These are phyloP conservation scores for Triangularia setosa DNA, from an alignment of 2,329 filamentous ascomycete species.

Conservation along the genomic window DNA sequence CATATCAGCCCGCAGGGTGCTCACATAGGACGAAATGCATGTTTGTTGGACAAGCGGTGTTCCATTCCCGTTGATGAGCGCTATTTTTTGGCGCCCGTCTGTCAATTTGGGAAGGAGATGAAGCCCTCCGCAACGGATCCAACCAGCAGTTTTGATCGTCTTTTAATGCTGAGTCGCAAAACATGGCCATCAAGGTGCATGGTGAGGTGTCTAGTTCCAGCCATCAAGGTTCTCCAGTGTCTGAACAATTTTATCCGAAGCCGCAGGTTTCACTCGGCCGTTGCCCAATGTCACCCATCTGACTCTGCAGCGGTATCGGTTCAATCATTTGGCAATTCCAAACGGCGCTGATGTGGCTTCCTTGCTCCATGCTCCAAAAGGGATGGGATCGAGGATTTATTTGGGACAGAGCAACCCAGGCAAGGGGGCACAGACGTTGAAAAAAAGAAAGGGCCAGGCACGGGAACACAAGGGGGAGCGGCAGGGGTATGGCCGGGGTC, in stretches of 20 bases:
- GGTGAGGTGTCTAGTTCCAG: background rate
- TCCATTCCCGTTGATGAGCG: background rate
- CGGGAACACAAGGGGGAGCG: background rate
- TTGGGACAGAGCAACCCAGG: background rate
- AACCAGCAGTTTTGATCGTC: background rate
- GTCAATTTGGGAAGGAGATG: slow-evolving; percentile 1
- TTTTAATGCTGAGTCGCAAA: background rate
- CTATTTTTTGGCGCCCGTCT: background rate
- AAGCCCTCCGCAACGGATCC: background rate
- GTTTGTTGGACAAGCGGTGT: background rate
- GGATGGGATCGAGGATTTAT: background rate
- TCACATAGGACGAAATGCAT: background rate
- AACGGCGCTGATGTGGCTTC: background rate
- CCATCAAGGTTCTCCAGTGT: slow-evolving; percentile 12
- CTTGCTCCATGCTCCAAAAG: background rate
- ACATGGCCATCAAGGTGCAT: slow-evolving; percentile 23
- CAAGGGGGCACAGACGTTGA: background rate
- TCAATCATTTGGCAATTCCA: background rate
- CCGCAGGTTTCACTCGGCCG: background rate
- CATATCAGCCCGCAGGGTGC: background rate
- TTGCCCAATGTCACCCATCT: background rate
- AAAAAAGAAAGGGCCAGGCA: background rate
- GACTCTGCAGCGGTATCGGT: background rate
- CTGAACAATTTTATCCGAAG: background rate
- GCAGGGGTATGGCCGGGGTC: background rate